Conservation (phyloP, 2,329 filamentous ascomycete species). For the Phaeoacremonium minimum region DNA sequence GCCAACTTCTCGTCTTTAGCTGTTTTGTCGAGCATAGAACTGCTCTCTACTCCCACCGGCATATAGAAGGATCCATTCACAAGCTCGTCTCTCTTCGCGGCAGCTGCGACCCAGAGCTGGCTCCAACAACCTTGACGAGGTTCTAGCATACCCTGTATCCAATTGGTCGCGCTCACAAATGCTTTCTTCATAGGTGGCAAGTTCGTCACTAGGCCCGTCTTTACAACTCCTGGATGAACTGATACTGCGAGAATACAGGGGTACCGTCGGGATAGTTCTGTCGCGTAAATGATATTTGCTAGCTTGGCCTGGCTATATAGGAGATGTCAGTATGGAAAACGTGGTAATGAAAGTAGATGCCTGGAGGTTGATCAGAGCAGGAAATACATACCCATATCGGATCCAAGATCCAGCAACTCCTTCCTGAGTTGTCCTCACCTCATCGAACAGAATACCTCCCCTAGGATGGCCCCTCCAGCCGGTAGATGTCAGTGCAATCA, state of each 20-base stretch:
- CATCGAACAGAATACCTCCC: slow-evolving; percentile 16
- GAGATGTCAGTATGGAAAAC: background rate
- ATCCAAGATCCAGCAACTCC: slow-evolving; percentile 12
- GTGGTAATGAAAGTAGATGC: background rate
- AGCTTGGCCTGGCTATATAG: slow-evolving; percentile 31
- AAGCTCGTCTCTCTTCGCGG: slow-evolving; percentile 16
- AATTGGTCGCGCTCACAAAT: slow-evolving; percentile 11
- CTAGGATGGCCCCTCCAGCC: slow-evolving; percentile 14
- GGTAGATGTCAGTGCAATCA: slow-evolving; percentile 17
- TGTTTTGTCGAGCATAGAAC: slow-evolving; percentile 15
- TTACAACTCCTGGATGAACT: slow-evolving; percentile 20
- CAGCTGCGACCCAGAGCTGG: slow-evolving; percentile 33
- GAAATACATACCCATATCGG: slow-evolving; percentile 17
- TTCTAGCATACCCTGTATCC: slow-evolving; percentile 11
- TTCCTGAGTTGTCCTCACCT: slow-evolving; percentile 16
- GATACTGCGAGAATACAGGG: slow-evolving; percentile 17
- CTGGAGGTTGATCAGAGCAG: background rate
- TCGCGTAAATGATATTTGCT: slow-evolving; percentile 19
- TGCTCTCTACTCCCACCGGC: slow-evolving; percentile 24
- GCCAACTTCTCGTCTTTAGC: slow-evolving; percentile 22
- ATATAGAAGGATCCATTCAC: slow-evolving; percentile 29
- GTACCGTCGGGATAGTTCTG: slow-evolving; percentile 17
- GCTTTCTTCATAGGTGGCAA: slow-evolving; percentile 9
- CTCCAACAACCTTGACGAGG: slow-evolving; percentile 31
- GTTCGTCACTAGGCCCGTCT: slow-evolving; percentile 17